Evolutionary conservation across 148 eudicot species (phyloP).

Genomic region (Oxyria digyna): DNA sequence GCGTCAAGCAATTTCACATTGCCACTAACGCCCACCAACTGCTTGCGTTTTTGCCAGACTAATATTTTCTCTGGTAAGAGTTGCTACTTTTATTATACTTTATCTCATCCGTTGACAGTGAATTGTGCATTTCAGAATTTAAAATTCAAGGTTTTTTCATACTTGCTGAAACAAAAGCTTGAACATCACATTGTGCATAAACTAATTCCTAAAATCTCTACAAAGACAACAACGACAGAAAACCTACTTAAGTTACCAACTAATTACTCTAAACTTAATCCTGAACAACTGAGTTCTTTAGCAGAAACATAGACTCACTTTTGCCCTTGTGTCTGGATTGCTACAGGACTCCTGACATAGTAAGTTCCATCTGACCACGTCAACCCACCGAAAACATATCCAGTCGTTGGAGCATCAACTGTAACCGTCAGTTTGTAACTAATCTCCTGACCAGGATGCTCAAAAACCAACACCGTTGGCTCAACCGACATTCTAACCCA

Average conservation of each 20-base stretch:
- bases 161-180: too few species aligned
- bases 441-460: neutral
- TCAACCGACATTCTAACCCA: neutral
- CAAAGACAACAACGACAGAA: neutral
- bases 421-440: neutral
- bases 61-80: neutral
- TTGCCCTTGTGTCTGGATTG: neutral
- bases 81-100: neutral
- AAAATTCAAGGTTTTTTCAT: too few species aligned
- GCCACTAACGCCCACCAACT: neutral
- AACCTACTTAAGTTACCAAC: neutral
- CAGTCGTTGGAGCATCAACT: neutral
- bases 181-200: neutral
- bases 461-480: neutral
- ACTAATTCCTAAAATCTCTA: neutral
- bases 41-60: neutral
- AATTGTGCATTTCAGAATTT: too few species aligned
- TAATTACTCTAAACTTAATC: neutral
- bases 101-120: too few species aligned
- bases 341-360: conserved; percentile 8
- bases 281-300: neutral
- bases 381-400: conserved; percentile 7
- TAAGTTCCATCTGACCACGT: conserved; percentile 3
- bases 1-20: neutral
- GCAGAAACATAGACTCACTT: neutral